Base-by-base conservation (phyloP, 768 basidiomycete species). In the Rhodotorula babjevae region DNA sequence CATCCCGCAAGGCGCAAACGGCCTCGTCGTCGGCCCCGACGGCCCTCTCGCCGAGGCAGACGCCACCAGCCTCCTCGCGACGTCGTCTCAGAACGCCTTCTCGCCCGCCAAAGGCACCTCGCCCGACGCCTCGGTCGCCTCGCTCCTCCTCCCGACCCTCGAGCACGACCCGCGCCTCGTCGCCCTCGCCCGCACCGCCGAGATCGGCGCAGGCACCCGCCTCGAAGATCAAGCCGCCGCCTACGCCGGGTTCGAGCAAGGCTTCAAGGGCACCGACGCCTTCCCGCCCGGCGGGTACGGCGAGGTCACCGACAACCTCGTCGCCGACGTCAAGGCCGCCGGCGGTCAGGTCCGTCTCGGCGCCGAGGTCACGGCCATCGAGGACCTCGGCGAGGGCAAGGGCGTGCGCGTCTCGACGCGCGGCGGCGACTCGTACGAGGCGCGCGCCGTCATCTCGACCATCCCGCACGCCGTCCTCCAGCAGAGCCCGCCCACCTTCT, bases 401-500 rank as follows among this genome's bases (percentile, higher is more conserved):
- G 65, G 60, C 33, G 65, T 74, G 46, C 33, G 29, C 36, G 67
- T 76, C 16, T 61, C 29, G 21, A 65, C 70, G 5, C 33, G 33
- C 1, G n/a, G 21, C 21, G 72, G 72, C 18, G 10, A 40, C 14
- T 18, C 40, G 12, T 72, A 23, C 58, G 31, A 44, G 1, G 69
- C 72, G 12, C 47, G 63, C 46, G 36, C 50, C 2, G 72, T 70
- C 63, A 57, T 76, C 42, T 69, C 67, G 58, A 76, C 76, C 18
- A 71, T 76, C 60, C 76, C 76, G 23, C 72, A 79, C 56, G 77
- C 77, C 8, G 79, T 80, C 15, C 77, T 80, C 31, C 77, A 79
- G 56, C 36, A 63, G 10, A 23, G 50, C 1, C 73, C 76, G 1
- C 63, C 73, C 0, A 57, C 29, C 0, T 80, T 80, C 69, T 21